These are phyloP conservation scores for Fusarium chuoi DNA, from an alignment of 2,329 filamentous ascomycete genomes.

Conservation along the genomic window DNA sequence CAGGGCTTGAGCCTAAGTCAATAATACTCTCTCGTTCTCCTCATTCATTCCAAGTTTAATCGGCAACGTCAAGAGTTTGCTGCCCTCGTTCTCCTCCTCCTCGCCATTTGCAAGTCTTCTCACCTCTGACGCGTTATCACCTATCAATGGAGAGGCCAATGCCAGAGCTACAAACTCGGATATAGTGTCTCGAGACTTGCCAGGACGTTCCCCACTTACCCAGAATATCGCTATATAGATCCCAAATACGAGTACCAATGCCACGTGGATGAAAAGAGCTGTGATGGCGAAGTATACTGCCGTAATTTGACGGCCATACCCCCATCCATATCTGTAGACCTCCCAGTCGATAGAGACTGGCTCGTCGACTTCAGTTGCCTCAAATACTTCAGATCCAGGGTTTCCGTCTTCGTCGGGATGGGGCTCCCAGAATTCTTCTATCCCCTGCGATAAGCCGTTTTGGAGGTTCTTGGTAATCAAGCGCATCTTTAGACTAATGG, in stretches of 20 bases:
- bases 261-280: not conserved
- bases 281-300: not conserved
- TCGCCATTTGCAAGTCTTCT: not conserved
- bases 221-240: not conserved
- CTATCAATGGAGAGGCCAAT: not conserved
- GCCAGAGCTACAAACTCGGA: not conserved
- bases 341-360: not conserved
- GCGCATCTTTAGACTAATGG: not conserved
- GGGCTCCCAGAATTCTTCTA: not conserved
- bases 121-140: not conserved
- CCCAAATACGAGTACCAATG: not conserved
- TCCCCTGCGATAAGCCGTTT: not conserved
- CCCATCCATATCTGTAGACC: not conserved
- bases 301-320: not conserved
- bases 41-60: not conserved
- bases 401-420: not conserved
- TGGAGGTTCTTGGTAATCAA: not conserved
- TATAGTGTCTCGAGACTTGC: not conserved
- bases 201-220: not conserved
- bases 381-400: not conserved
- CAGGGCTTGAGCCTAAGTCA: not conserved
- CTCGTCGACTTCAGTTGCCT: not conserved
- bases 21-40: not conserved
- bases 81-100: fast-evolving
- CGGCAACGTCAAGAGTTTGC: not conserved